Evolutionary conservation across 2,329 filamentous ascomycete species (phyloP).

Genomic region (Orbilia quercus): DNA sequence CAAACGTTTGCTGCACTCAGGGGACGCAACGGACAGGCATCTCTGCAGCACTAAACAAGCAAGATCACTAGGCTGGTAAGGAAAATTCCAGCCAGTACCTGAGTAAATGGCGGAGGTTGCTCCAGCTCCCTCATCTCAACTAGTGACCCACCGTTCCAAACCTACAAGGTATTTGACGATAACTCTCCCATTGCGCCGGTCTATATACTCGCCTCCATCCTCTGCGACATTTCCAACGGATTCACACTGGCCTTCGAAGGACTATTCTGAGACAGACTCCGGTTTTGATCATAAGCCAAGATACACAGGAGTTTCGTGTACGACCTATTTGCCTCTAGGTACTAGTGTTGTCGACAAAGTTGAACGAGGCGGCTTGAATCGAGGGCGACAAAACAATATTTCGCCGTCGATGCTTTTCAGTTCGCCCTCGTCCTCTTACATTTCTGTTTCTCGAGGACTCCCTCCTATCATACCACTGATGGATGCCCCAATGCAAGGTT

Average conservation of each 20-base stretch:
- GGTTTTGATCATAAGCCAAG: constrained; percentile 28
- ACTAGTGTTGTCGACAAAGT: constrained; percentile 29
- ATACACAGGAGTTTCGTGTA: constrained; percentile 36
- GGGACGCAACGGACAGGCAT: constrained; percentile 30
- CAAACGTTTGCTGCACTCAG: constrained; percentile 43
- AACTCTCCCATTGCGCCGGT: constrained; percentile 55
- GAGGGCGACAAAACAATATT: constrained; percentile 44
- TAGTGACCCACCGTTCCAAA: constrained; percentile 56
- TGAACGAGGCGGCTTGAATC: constrained; percentile 40
- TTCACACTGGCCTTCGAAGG: constrained; percentile 37
- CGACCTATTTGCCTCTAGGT: constrained; percentile 27
- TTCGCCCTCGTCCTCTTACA: constrained; percentile 56
- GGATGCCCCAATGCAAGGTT: constrained; percentile 57
- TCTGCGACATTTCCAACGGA: constrained; percentile 52
- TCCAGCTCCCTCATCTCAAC: constrained; percentile 56
- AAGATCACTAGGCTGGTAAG: constrained; percentile 40
- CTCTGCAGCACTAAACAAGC: constrained; percentile 41
- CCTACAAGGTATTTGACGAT: constrained; percentile 56
- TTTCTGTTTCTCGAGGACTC: constrained; percentile 57
- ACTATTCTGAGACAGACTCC: constrained; percentile 34
- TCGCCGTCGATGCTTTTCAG: constrained; percentile 56
- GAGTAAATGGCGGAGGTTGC: constrained; percentile 57
- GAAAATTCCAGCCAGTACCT: constrained; percentile 52
- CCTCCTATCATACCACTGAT: constrained; percentile 59
- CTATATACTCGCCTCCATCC: constrained; percentile 55